Conservation (phyloP, 345 rosid genomes). For the Laguncularia racemosa region DNA sequence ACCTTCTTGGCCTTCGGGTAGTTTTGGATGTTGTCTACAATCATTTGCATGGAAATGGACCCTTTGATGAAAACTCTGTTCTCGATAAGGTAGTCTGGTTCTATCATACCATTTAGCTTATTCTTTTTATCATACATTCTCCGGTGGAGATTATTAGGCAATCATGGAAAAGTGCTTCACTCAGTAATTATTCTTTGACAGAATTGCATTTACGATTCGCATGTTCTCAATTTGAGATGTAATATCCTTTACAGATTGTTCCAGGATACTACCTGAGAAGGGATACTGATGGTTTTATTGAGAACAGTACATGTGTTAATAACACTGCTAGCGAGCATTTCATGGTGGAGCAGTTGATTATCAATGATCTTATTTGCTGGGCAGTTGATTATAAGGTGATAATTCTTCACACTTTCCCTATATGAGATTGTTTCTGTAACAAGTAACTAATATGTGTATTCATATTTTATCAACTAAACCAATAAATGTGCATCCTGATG, state of each 20-base stretch:
- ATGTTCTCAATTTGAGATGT: neutral
- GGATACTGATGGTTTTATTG: conserved; percentile 71
- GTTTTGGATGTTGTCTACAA: conserved; percentile 94
- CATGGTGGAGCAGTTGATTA: conserved; percentile 81
- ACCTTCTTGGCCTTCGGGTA: conserved; percentile 52
- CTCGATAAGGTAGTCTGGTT: conserved; percentile 68
- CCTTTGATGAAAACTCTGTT: conserved; percentile 67
- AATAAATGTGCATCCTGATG: neutral
- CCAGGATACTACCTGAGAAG: conserved; percentile 97
- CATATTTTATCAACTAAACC: neutral
- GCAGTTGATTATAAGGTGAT: conserved; percentile 79
- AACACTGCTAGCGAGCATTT: conserved; percentile 98
- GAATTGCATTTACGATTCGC: neutral
- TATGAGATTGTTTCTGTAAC: no score
- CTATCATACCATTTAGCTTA: conserved; percentile 2
- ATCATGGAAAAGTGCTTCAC: no score
- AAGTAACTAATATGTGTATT: no score
- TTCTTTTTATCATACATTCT: neutral
- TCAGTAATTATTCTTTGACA: no score
- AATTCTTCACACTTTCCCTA: neutral
- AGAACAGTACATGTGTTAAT: conserved; percentile 83
- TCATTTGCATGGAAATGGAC: conserved; percentile 88
- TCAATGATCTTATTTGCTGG: conserved; percentile 86
- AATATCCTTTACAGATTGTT: conserved; percentile 51
- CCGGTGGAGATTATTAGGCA: neutral